These are phyloP conservation scores for Pseudocercospora fijiensis DNA, from an alignment of 2,329 filamentous ascomycete species.

Conservation along the genomic window DNA sequence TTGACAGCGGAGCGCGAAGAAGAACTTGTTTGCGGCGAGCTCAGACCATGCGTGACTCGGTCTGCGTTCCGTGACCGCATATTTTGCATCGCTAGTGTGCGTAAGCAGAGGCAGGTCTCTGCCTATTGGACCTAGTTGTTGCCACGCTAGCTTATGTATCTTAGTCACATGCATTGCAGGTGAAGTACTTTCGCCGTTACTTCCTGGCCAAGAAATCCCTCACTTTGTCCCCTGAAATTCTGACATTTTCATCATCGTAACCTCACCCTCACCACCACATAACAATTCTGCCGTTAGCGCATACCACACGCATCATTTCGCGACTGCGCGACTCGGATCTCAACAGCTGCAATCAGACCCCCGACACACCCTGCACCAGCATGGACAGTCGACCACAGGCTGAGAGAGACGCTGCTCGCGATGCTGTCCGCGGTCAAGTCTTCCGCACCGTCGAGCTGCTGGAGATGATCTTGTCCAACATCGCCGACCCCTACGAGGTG, in stretches of 20 bases:
- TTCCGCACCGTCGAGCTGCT: not conserved
- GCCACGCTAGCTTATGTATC: not conserved
- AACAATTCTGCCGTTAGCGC: not conserved
- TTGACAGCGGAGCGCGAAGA: not conserved
- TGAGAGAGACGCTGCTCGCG: not conserved
- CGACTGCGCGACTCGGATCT: not conserved
- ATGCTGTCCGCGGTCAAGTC: not conserved
- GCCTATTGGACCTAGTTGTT: not conserved
- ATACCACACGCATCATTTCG: not conserved
- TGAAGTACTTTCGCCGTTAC: not conserved
- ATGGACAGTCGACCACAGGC: not conserved
- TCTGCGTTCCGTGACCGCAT: not conserved
- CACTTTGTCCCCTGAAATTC: not conserved
- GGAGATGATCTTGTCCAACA: not conserved
- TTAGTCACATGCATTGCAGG: not conserved
- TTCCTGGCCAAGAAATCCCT: not conserved
- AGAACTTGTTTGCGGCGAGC: not conserved
- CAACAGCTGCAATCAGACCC: not conserved
- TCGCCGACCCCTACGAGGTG: not conserved
- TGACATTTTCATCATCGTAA: not conserved
- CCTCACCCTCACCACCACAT: not conserved
- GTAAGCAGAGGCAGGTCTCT: not conserved
- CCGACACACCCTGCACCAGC: not conserved
- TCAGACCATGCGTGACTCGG: not conserved
- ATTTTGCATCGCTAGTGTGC: not conserved